These are phyloP conservation scores for Talaromyces sp. DNA, from an alignment of 2,329 filamentous ascomycete genomes.

Conservation along the genomic window DNA sequence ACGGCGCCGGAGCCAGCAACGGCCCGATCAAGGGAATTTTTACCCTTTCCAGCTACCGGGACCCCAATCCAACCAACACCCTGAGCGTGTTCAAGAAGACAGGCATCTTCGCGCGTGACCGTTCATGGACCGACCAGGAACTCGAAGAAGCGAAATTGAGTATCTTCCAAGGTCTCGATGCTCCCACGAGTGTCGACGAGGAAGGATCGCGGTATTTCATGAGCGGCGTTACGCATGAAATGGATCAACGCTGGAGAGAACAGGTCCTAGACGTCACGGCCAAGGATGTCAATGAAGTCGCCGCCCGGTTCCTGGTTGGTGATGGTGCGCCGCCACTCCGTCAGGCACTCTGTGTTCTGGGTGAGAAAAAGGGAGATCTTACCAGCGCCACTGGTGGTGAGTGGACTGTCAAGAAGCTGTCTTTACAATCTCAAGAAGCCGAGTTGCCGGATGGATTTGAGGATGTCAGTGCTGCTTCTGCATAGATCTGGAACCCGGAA, in stretches of 20 bases:
- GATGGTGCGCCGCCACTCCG: slow-evolving; percentile 40
- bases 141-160: slow-evolving; percentile 94
- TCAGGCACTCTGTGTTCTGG: slow-evolving; percentile 66
- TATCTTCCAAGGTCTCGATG: slow-evolving; percentile 87
- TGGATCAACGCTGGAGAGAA: slow-evolving; percentile 80
- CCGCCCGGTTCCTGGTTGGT: slow-evolving; percentile 75
- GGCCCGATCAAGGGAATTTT: slow-evolving; percentile 77
- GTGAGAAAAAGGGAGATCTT: slow-evolving; percentile 69
- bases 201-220: slow-evolving; percentile 86
- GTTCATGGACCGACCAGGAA: slow-evolving; percentile 74
- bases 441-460: slow-evolving; percentile 16
- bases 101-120: slow-evolving; percentile 76
- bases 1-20: slow-evolving; percentile 84
- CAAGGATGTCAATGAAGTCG: slow-evolving; percentile 72
- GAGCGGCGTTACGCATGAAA: slow-evolving; percentile 76
- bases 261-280: slow-evolving; percentile 79
- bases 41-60: slow-evolving; percentile 93
- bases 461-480: background rate
- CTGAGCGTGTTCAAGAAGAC: slow-evolving; percentile 77
- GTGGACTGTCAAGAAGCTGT: slow-evolving; percentile 74
- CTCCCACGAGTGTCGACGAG: slow-evolving; percentile 76
- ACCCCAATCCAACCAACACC: slow-evolving; percentile 88
- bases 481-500: background rate
- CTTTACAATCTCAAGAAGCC: slow-evolving; percentile 49
- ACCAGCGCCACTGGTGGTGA: slow-evolving; percentile 42